Evolutionary conservation across 139 green algal genomes (phyloP).

Genomic region (Monoraphidium neglectum): DNA sequence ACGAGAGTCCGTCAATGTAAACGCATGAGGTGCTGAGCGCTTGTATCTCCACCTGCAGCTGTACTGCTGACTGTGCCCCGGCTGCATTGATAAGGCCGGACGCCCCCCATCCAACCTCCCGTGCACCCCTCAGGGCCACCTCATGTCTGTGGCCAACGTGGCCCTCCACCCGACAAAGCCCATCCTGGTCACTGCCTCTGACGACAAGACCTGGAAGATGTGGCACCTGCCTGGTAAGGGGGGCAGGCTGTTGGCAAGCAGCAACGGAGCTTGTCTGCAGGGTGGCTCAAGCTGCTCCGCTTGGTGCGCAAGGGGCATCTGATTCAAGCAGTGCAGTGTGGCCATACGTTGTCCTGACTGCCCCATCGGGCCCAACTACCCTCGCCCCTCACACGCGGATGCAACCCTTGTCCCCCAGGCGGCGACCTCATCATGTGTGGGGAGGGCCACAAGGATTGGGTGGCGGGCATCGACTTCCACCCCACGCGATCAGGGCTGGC

Average conservation of each 20-base stretch:
- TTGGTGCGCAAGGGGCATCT: no score
- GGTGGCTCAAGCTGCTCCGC: no score
- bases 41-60: not conserved
- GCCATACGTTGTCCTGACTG: no score
- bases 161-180: conserved; percentile 84
- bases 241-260: conserved; percentile 20
- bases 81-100: no score
- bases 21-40: not conserved
- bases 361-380: not conserved
- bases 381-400: not conserved
- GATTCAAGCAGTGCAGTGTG: no score
- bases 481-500: conserved; percentile 66
- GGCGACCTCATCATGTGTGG: conserved; percentile 82
- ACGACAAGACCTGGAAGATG: conserved; percentile 84
- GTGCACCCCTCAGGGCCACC: conserved; percentile 42
- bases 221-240: conserved; percentile 52
- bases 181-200: conserved; percentile 76
- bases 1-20: no score
- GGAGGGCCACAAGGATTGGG: conserved; percentile 84
- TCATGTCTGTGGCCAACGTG: conserved; percentile 48
- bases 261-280: no score
- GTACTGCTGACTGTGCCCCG: no score
- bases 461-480: conserved; percentile 76
- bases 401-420: no score
- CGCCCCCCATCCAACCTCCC: no score